These are phyloP conservation scores for Physaria fendleri DNA, from an alignment of 345 rosid genomes.

Conservation along the genomic window DNA sequence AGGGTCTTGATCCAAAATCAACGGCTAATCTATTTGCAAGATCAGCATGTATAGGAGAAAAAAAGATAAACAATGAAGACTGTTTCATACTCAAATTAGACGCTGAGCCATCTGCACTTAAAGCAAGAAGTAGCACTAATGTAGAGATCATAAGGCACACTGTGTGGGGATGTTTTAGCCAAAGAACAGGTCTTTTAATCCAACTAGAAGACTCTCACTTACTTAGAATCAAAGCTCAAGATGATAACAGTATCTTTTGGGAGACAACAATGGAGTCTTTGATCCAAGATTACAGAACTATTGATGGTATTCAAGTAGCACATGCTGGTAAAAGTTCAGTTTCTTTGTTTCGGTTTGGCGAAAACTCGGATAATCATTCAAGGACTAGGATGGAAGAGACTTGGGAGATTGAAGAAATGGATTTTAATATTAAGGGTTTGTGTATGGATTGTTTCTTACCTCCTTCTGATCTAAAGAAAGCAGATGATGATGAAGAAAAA, in stretches of 20 bases:
- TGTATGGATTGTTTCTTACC: conserved; percentile 88
- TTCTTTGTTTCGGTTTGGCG: conserved; percentile 63
- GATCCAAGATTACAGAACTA: conserved; percentile 61
- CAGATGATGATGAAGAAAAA: conserved; percentile 63
- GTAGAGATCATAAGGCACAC: conserved; percentile 78
- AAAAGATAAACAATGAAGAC: conserved; percentile 54
- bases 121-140: conserved; percentile 60
- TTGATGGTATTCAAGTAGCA: conserved; percentile 81
- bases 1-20: conserved; percentile 93
- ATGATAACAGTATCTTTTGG: conserved; percentile 61
- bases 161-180: conserved; percentile 89
- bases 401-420: conserved; percentile 89
- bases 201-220: conserved; percentile 81
- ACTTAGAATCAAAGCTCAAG: conserved; percentile 51
- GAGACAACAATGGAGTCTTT: conserved; percentile 86
- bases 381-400: conserved; percentile 89
- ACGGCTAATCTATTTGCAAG: conserved; percentile 72
- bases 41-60: conserved; percentile 72
- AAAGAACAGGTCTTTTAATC: conserved; percentile 72
- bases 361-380: conserved; percentile 49
- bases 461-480: conserved; percentile 75
- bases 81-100: conserved; percentile 77
- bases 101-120: conserved; percentile 46
- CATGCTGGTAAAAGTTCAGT: conserved; percentile 66
- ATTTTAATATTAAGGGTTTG: conserved; percentile 84